Evolutionary conservation across 1,139 yeast species (phyloP).

Genomic region (Yamadazyma diospyri): DNA sequence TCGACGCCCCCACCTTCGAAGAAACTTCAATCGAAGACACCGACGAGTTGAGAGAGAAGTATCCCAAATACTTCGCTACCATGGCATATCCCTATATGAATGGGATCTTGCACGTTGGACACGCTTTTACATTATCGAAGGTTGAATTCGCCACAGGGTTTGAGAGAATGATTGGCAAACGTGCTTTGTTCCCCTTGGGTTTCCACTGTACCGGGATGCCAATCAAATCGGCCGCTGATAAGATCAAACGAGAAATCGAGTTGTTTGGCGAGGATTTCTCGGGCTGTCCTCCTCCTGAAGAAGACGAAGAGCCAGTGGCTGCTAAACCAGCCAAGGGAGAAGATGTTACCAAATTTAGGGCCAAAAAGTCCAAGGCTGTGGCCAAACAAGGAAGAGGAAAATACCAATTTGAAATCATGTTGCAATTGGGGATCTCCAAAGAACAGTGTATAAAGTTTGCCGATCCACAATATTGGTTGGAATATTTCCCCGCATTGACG

Average conservation of each 20-base stretch:
- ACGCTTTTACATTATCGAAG: constrained; percentile 91
- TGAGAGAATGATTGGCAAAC: constrained; percentile 91
- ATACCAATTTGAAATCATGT: constrained; percentile 94
- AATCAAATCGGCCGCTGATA: constrained; percentile 94
- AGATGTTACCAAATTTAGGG: constrained; percentile 85
- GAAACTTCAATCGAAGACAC: constrained; percentile 58
- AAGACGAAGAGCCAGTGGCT: constrained; percentile 42
- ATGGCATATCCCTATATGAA: constrained; percentile 99
- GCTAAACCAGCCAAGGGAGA: constrained; percentile 40
- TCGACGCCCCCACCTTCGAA: constrained; percentile 77
- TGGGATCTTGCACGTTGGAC: constrained; percentile 98
- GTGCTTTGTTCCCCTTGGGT: constrained; percentile 93
- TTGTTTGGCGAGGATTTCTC: constrained; percentile 81
- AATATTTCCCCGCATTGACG: constrained; percentile 87
- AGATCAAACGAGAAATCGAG: constrained; percentile 88
- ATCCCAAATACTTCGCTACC: constrained; percentile 86
- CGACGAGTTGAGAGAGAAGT: constrained; percentile 70
- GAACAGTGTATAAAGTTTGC: constrained; percentile 86
- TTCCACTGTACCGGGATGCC: constrained; percentile 99
- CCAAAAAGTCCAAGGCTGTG: constrained; percentile 87
- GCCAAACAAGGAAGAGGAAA: constrained; percentile 94
- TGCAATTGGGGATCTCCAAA: constrained; percentile 81
- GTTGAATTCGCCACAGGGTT: constrained; percentile 92
- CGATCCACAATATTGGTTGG: constrained; percentile 84
- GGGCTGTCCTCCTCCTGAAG: constrained; percentile 60